phyloP scores from a whole-genome alignment of 164 flowering plant species.

The Houttuynia cordata region DNA sequence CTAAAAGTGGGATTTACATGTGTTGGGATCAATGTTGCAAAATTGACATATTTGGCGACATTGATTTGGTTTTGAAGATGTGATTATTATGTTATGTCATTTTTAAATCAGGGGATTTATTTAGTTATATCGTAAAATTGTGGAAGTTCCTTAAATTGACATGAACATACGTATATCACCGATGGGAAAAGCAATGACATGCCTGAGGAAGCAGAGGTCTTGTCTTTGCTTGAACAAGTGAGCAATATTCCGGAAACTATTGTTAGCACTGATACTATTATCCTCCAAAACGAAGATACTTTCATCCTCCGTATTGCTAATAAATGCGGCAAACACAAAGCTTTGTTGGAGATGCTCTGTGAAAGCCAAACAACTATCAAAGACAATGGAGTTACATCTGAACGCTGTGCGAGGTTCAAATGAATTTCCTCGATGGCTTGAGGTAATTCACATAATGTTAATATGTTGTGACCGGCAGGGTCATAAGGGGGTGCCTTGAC shows the following conservation, averaged over 20 bases:
- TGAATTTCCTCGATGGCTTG: slow-evolving; percentile 95
- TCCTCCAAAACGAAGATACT: slow-evolving; percentile 65
- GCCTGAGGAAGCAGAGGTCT: slow-evolving; percentile 56
- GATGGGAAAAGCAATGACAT: slow-evolving; percentile 63
- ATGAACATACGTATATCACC: no score
- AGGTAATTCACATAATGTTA: slow-evolving; percentile 34
- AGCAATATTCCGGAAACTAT: slow-evolving; percentile 58
- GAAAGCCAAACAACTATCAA: slow-evolving; percentile 45
- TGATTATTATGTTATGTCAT: no score
- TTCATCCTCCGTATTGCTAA: slow-evolving; percentile 54
- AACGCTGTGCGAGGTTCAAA: slow-evolving; percentile 47
- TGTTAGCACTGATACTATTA: slow-evolving; percentile 52
- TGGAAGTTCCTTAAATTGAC: no score
- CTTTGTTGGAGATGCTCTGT: slow-evolving; percentile 51
- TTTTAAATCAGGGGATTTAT: no score
- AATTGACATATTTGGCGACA: no score
- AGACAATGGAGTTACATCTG: slow-evolving; percentile 41
- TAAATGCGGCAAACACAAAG: slow-evolving; percentile 37
- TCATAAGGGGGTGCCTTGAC: no score
- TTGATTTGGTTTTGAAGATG: no score
- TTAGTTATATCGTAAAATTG: no score
- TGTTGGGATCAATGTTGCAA: no score
- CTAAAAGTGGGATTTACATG: no score
- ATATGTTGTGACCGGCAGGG: no score
- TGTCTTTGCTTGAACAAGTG: slow-evolving; percentile 33